These are phyloP conservation scores for Pyrrhoderma noxium DNA, from an alignment of 1,284 basidiomycete genomes.

Conservation along the genomic window DNA sequence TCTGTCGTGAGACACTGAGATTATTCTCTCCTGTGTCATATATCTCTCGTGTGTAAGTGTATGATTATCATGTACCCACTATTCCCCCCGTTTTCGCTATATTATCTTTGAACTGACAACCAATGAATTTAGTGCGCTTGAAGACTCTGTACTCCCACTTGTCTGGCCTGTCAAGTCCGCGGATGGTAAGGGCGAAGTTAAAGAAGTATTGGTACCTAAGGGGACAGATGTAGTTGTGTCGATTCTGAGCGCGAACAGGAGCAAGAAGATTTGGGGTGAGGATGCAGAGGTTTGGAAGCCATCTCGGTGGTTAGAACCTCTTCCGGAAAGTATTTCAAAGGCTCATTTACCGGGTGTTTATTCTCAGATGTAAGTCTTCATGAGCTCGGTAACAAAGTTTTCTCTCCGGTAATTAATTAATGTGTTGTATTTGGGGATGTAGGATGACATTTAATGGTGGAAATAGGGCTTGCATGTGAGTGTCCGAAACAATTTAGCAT, in stretches of 20 bases:
- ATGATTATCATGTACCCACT: too few relatives aligned
- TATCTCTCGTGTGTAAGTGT: constrained; percentile 21
- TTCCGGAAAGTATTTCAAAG: constrained; percentile 6
- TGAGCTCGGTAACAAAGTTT: too few relatives aligned
- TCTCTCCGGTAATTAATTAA: background rate
- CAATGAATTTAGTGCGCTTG: too few relatives aligned
- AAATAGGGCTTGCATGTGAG: constrained; percentile 17
- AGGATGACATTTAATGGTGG: constrained; percentile 19
- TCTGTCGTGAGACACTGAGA: constrained; percentile 34
- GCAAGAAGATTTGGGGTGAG: constrained; percentile 19
- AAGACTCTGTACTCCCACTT: constrained; percentile 19
- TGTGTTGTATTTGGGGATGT: background rate
- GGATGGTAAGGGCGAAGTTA: constrained; percentile 8
- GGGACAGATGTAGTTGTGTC: constrained; percentile 20
- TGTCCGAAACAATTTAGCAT: background rate
- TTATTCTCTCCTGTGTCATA: constrained; percentile 25
- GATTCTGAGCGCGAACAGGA: constrained; percentile 20
- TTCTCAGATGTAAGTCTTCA: constrained; percentile 21
- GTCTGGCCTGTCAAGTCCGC: constrained; percentile 15
- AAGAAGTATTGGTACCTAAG: constrained; percentile 16
- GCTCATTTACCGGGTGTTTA: constrained; percentile 21
- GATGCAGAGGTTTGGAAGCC: constrained; percentile 22
- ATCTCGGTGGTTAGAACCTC: constrained; percentile 20
- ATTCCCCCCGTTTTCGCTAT: too few relatives aligned
- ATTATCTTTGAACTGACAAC: too few relatives aligned